Base-by-base conservation (phyloP, 148 eudicot species). In the Euryodendron excelsum region DNA sequence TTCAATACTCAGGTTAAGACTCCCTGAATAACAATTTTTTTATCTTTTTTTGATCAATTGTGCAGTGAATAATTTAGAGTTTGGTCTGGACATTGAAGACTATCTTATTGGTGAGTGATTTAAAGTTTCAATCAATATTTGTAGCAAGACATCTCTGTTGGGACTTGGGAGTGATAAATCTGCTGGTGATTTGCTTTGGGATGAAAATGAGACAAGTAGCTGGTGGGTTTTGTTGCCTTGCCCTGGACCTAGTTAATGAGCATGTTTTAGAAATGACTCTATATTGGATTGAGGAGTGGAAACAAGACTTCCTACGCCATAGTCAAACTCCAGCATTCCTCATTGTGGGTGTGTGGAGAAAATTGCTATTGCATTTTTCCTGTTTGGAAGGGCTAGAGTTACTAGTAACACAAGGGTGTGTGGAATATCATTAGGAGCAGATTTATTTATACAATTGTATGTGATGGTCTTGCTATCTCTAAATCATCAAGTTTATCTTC, bases 31-130 rank as follows among this genome's bases (percentile, higher is more conserved):
- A 74, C 63, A 6, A 4, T 53, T 45, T 66, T 28, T 0, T 27
- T 53, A 37, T 56, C 65, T 28, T 37, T 37, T 70, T 7, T 76
- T 84, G 59, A 58, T 80, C 72, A 33, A 63, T 76, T 50, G 62
- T 88, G 85, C 90, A 96, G 99, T 96, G 85, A 88, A 84, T 62
- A 59, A 84, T 56, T 83, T 94, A 66, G 94, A 90, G 67, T 93
- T 96, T 84, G 87, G 98, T 56, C 88, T 96, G 82, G 99, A 96
- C 61, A 74, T 87, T 77, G 99, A 96, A 81, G 99, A 96, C 83
- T 96, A 96, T 86, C 98, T 96, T 69, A 86, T 93, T 45, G 99
- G 99, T 96, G 82, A 91, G 98, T 81, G 30, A n/a, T 63, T 50
- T 58, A 18, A 47, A 53, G 28, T 80, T 65, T 56, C 67, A 80